phyloP scores from a whole-genome alignment of 257 asterid genomes.

The Scutellaria baicalensis region DNA sequence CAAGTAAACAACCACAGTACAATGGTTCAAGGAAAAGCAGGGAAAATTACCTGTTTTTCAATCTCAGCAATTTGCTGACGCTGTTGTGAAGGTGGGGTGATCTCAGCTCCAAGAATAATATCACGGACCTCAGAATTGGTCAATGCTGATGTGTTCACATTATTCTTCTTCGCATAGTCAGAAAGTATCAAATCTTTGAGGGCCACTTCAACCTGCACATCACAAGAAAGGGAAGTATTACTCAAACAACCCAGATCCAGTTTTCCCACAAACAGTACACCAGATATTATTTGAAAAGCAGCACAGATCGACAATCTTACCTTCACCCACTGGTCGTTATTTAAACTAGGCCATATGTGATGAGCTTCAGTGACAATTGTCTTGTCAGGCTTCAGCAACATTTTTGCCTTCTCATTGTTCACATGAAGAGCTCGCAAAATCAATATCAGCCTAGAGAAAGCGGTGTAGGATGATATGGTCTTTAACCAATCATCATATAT shows the following conservation, averaged over 20 bases:
- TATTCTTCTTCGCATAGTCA: slow-evolving; percentile 97
- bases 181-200: slow-evolving; percentile 93
- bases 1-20: background rate
- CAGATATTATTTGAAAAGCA: background rate
- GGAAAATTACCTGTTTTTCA: slow-evolving; percentile 69
- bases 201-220: slow-evolving; percentile 88
- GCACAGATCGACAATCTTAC: slow-evolving; percentile 24
- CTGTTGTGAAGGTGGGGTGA: slow-evolving; percentile 98
- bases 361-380: slow-evolving; percentile 88
- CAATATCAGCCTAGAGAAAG: slow-evolving; percentile 91
- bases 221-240: background rate
- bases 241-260: background rate
- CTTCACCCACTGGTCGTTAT: slow-evolving; percentile 98
- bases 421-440: slow-evolving; percentile 93
- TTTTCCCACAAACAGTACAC: background rate
- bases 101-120: slow-evolving; percentile 97
- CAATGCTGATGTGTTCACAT: slow-evolving; percentile 90
- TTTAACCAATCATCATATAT: slow-evolving; percentile 98
- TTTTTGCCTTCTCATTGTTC: slow-evolving; percentile 94
- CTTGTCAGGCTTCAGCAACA: slow-evolving; percentile 98
- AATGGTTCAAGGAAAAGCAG: background rate
- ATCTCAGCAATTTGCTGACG: slow-evolving; percentile 96
- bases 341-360: slow-evolving; percentile 96
- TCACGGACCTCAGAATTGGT: slow-evolving; percentile 98
- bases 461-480: slow-evolving; percentile 92